Evolutionary conservation across 352 stramenopile species (phyloP).

Genomic region (Globisporangium cederbergense): DNA sequence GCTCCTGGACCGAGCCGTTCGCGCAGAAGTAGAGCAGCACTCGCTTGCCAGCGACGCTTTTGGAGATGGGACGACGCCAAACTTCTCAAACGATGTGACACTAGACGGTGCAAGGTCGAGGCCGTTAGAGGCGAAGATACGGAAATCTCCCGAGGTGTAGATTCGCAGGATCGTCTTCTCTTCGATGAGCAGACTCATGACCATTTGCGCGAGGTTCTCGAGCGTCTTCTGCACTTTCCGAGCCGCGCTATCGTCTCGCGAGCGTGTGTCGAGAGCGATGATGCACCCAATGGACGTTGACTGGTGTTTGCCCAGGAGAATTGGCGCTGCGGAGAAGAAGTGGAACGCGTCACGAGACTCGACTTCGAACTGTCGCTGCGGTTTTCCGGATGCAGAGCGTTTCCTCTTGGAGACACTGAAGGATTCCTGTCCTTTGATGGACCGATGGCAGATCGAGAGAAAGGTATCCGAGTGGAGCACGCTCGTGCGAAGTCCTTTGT

Average conservation of each 20-base stretch:
- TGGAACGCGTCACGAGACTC: slow-evolving; percentile 30
- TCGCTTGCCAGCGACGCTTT: background rate
- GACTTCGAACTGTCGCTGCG: background rate
- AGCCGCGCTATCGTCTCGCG: slow-evolving; percentile 29
- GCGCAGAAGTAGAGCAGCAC: background rate
- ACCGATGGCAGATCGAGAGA: slow-evolving; percentile 49
- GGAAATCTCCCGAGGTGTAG: slow-evolving; percentile 62
- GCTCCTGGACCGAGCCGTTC: slow-evolving; percentile 10
- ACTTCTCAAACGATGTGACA: slow-evolving; percentile 27
- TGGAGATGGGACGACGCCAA: slow-evolving; percentile 28
- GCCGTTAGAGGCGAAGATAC: slow-evolving; percentile 41
- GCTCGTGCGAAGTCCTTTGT: slow-evolving; percentile 48
- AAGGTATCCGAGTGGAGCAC: slow-evolving; percentile 57
- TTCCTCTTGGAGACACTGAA: slow-evolving; percentile 48
- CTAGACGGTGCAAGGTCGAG: slow-evolving; percentile 23
- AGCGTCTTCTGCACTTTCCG: slow-evolving; percentile 54
- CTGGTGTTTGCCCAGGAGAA: slow-evolving; percentile 19
- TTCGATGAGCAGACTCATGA: slow-evolving; percentile 54
- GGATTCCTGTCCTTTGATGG: slow-evolving; percentile 34
- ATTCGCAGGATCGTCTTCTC: slow-evolving; percentile 60
- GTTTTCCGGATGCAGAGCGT: slow-evolving; percentile 11
- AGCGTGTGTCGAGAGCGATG: slow-evolving; percentile 51
- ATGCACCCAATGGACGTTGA: slow-evolving; percentile 47
- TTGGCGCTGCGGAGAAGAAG: slow-evolving; percentile 60
- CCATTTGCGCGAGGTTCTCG: slow-evolving; percentile 55